Evolutionary conservation across 2,329 filamentous ascomycete species (phyloP).

Genomic region (Fusarium anguioides): DNA sequence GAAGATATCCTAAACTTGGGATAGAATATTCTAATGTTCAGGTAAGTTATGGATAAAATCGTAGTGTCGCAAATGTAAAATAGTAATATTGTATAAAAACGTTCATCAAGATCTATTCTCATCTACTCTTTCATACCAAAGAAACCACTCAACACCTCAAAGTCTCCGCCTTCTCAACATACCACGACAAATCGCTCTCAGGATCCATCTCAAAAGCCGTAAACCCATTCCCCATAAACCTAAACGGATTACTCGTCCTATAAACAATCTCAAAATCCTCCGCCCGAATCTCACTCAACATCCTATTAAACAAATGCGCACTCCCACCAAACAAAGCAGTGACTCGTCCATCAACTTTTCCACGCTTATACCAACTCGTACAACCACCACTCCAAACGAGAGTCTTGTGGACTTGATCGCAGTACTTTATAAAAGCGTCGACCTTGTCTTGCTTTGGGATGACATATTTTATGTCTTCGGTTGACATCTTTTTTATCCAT

Average conservation of each 20-base stretch:
- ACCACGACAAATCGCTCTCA: slow-evolving; percentile 37
- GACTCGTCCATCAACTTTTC: slow-evolving; percentile 28
- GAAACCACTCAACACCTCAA: slow-evolving; percentile 1
- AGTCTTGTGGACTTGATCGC: slow-evolving; percentile 38
- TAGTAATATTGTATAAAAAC: too few relatives aligned
- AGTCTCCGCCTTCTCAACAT: slow-evolving; percentile 38
- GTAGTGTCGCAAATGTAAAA: too few relatives aligned
- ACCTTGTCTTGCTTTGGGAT: slow-evolving; percentile 38
- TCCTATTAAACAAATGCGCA: slow-evolving; percentile 37
- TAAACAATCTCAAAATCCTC: slow-evolving; percentile 39
- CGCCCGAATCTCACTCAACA: slow-evolving; percentile 36
- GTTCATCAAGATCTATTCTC: not conserved
- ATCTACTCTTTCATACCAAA: not conserved
- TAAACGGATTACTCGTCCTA: slow-evolving; percentile 34
- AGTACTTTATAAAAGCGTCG: slow-evolving; percentile 39
- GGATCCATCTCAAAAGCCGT: slow-evolving; percentile 41
- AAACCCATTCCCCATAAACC: slow-evolving; percentile 40
- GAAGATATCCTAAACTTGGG: too few relatives aligned
- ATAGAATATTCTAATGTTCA: too few relatives aligned
- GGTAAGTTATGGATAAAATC: too few relatives aligned
- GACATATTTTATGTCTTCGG: slow-evolving; percentile 39
- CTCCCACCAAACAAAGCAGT: slow-evolving; percentile 40
- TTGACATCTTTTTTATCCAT: slow-evolving; percentile 41
- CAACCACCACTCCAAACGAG: slow-evolving; percentile 40
- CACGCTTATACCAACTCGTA: slow-evolving; percentile 39